Base-by-base conservation (phyloP, 1,284 basidiomycete species). In the Afroboletus lepidellus region DNA sequence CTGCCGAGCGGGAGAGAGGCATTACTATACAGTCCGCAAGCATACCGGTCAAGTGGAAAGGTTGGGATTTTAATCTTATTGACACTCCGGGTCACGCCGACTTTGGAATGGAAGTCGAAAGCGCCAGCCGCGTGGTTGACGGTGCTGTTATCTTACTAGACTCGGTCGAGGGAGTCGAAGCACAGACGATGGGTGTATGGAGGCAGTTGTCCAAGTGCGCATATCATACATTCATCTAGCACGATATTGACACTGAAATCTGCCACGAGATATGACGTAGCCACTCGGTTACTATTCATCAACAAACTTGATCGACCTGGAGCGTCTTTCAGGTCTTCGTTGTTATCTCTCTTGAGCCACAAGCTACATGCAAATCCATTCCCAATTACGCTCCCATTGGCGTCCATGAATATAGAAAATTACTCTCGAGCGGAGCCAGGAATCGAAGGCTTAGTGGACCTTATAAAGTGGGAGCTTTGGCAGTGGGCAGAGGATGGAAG, bases 81-180 rank as follows among this genome's bases (percentile, higher is more conserved):
- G 93, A 95, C 64, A 95, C 92, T 6, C 92, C 92, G 8, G 92
- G 92, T 16, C 92, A 95, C 69, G 91, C 92, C 8, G 92, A 95
- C 69, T 95, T 95, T 71, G 92, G 92, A 3, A 94, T 95, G 87
- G 92, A 95, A 63, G 93, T 95, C 11, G 93, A 94, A 69, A 89
- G 92, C 60, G 92, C 92, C 13, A 92, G 92, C 62, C 82, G 92
- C 16, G 88, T 95, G 9, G 84, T 94, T 2, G 92, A 95, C 61
- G 93, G 93, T 53, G 90, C 91, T 5, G 84, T 95, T 15, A 87
- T 95, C 16, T 72, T 95, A 18, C 83, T 95, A 33, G 92, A 95
- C 67, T 89, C 90, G 0, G 92, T 95, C 0, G 93, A 94, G 70
- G 92, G 92, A 5, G 92, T 94, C 1, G 92, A 95, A 69, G 82